Evolutionary conservation across 2,329 filamentous ascomycete genomes (phyloP).

Genomic region (Arthroderma uncinatum): DNA sequence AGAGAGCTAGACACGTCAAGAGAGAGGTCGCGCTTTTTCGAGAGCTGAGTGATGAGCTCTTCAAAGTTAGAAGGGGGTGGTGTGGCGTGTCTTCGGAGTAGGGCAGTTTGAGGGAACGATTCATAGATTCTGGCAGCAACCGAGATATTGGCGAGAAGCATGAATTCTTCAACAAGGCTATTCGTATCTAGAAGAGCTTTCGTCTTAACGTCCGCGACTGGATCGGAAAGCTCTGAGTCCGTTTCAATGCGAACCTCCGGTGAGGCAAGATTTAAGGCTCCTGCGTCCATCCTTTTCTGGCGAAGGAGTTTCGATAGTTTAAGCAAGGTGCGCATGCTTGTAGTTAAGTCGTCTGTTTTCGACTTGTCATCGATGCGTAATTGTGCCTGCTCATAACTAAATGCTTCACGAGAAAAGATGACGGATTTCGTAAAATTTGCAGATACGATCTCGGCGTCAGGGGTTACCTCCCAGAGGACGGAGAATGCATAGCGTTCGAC

Average conservation of each 20-base stretch:
- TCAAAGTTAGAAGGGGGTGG: constrained; percentile 96
- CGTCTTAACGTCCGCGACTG: constrained; percentile 80
- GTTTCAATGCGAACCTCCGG: constrained; percentile 94
- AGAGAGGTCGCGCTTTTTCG: constrained; percentile 70
- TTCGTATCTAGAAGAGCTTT: constrained; percentile 92
- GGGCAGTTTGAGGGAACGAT: constrained; percentile 86
- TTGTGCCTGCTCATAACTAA: constrained; percentile 95
- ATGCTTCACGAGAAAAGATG: constrained; percentile 90
- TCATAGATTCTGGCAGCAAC: constrained; percentile 85
- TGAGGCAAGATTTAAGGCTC: constrained; percentile 89
- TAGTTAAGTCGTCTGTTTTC: constrained; percentile 78
- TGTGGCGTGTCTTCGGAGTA: constrained; percentile 81
- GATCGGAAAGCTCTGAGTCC: constrained; percentile 91
- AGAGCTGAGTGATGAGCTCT: constrained; percentile 80
- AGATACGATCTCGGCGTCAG: constrained; percentile 71
- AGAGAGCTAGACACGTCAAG: constrained; percentile 77
- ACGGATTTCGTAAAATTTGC: constrained; percentile 94
- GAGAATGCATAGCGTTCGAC: constrained; percentile 90
- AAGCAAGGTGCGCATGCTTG: constrained; percentile 77
- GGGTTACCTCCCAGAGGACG: constrained; percentile 76
- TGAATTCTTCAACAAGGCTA: constrained; percentile 96
- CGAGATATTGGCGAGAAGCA: constrained; percentile 94
- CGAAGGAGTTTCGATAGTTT: constrained; percentile 84
- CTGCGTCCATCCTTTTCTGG: constrained; percentile 91
- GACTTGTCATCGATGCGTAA: constrained; percentile 81